Evolutionary conservation across 495 filamentous ascomycete genomes (phyloP), one percentile per base, ranked within the genome.

Genomic region (Neurospora sp.): DNA sequence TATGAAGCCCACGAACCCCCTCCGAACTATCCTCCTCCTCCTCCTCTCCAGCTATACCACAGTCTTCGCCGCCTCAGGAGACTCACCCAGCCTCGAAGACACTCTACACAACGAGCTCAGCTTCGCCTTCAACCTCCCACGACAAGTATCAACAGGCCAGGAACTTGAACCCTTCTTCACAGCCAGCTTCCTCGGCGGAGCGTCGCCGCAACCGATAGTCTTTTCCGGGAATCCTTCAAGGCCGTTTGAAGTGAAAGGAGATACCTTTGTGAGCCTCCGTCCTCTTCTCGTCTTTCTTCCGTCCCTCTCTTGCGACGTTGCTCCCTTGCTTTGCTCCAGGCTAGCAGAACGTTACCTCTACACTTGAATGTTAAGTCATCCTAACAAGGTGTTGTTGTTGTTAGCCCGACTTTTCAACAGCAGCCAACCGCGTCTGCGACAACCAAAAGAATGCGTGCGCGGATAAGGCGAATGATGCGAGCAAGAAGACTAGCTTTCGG

Each of bases 231-330:
- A 86, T 71, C 69, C 79, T 12, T 72, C 77, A 42, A 75, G 82
- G 39, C 85, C 85, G 14, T 88, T 86, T 75, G 82, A 77, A 62
- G 85, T 87, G 4, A 78, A 84, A 23, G 84, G 84, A 2, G 74
- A 84, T 72, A 86, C 82, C 4, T 87, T 87, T 76, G 85, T 87
- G 76, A 49, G 86, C 82, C 37, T 74, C 82, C 35, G 74, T 20
- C 20, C 11, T 18, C 27, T 31, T 39, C 37, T 38, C 37, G 37
- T 38, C 5, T 38, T 38, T 38, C 37, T 38, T 35, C 35, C 35
- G 0, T 35, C 4, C 6, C 37, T 38, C 37, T 38, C 37, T 38
- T 8, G 27, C 27, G 27, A 38, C 37, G 37, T 38, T 38, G 37
- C 37, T 35, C 35, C 35, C 0, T 35, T 35, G 35, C 35, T 35